Conservation (phyloP, 1,284 basidiomycete genomes). For the Cryptococcus amylolentus region DNA sequence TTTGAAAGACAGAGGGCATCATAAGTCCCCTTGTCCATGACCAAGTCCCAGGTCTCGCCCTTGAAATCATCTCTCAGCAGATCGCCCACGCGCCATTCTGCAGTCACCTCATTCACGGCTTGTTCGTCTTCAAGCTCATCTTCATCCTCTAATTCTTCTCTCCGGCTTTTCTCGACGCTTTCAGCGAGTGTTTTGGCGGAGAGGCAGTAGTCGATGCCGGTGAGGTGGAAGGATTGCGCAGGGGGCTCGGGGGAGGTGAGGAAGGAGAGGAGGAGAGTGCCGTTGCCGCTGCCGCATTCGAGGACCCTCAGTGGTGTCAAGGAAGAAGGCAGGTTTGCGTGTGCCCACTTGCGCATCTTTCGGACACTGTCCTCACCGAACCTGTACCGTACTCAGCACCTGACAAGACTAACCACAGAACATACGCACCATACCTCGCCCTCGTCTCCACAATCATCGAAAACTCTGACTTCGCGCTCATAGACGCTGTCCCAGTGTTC, state of each 20-base stretch:
- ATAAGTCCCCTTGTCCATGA: conserved; percentile 50
- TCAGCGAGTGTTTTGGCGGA: conserved; percentile 31
- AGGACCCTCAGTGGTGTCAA: conserved; percentile 31
- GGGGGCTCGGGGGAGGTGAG: conserved; percentile 32
- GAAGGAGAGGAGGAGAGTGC: conserved; percentile 48
- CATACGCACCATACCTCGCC: conserved; percentile 45
- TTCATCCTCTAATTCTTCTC: conserved; percentile 38
- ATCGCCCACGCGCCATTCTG: conserved; percentile 42
- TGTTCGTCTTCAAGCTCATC: conserved; percentile 37
- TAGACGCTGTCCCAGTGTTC: conserved; percentile 51
- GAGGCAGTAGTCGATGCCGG: conserved; percentile 48
- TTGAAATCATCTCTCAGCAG: conserved; percentile 35
- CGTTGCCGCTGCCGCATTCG: conserved; percentile 48
- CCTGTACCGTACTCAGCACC: conserved; percentile 19
- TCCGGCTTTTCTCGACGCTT: conserved; percentile 30
- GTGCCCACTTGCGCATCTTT: conserved; percentile 49
- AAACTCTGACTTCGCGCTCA: conserved; percentile 49
- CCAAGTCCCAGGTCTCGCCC: conserved; percentile 47
- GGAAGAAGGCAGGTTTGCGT: conserved; percentile 33
- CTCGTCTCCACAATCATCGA: conserved; percentile 44
- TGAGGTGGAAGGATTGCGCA: conserved; percentile 34
- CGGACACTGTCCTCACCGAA: conserved; percentile 45
- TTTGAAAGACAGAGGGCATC: conserved; percentile 45
- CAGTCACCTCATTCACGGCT: conserved; percentile 33
- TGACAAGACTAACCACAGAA: background rate